Percentiles rank a stretch among this genome's conserved stretches.
Evolutionary conservation across 2,329 filamentous ascomycete species (phyloP).

Genomic region (Annulohypoxylon truncatum): DNA sequence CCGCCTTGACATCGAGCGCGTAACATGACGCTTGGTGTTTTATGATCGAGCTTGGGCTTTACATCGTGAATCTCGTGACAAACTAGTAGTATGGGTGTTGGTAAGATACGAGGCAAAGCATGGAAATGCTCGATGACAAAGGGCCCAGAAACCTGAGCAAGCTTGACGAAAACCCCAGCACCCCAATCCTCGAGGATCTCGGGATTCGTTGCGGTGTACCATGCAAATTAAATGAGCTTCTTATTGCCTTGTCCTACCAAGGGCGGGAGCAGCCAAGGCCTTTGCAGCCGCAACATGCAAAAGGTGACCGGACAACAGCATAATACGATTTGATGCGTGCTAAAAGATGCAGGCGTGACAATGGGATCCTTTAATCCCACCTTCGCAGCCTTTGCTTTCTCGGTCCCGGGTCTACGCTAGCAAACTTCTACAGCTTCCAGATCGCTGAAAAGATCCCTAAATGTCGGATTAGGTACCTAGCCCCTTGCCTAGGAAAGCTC

Average conservation of each 20-base stretch:
- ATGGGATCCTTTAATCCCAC: conserved; percentile 29
- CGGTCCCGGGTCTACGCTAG: conserved; percentile 39
- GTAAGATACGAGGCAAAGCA: not conserved
- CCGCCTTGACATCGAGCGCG: conserved; percentile 33
- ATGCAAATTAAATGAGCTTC: conserved; percentile 41
- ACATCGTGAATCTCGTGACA: conserved; percentile 5
- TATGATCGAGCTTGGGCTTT: conserved; percentile 34
- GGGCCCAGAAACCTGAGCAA: conserved; percentile 2
- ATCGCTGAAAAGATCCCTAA: conserved; percentile 3
- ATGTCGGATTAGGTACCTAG: conserved; percentile 1
- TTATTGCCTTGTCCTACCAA: conserved; percentile 44
- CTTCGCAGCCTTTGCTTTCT: conserved; percentile 11
- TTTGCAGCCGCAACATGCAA: conserved; percentile 36
- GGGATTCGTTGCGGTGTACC: conserved; percentile 36
- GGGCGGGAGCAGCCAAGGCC: conserved; percentile 28
- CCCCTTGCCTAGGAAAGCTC: conserved; percentile 29
- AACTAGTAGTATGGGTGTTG: not conserved
- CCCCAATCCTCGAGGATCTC: conserved; percentile 39
- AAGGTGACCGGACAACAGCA: conserved; percentile 43
- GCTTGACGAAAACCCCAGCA: conserved; percentile 23
- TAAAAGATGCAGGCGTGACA: conserved; percentile 18
- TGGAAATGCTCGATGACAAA: not conserved
- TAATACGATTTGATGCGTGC: conserved; percentile 41
- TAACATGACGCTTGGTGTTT: conserved; percentile 38
- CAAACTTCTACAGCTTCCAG: conserved; percentile 35